These are phyloP conservation scores for Paramarasmius palmivorus DNA, from an alignment of 1,284 basidiomycete genomes.

Conservation along the genomic window DNA sequence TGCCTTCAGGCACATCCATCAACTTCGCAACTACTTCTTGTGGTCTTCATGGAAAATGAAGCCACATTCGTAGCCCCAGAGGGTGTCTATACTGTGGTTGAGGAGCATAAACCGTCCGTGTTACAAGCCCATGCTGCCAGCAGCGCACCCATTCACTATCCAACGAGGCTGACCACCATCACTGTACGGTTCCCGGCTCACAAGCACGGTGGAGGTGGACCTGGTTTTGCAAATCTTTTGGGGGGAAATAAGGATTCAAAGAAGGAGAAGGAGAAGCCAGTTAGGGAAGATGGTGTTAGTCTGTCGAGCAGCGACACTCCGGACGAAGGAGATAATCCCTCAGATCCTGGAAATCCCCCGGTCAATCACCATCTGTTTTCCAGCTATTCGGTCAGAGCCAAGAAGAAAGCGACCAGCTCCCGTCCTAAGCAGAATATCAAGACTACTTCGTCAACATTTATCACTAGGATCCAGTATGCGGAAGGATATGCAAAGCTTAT, in stretches of 20 bases:
- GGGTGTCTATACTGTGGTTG: slow-evolving; percentile 83
- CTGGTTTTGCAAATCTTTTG: slow-evolving; percentile 67
- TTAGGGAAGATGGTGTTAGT: slow-evolving; percentile 66
- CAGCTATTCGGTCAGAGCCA: slow-evolving; percentile 34
- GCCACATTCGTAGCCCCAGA: slow-evolving; percentile 83
- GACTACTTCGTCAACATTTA: slow-evolving; percentile 87
- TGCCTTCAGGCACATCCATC: neutral
- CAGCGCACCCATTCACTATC: slow-evolving; percentile 49
- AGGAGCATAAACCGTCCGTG: slow-evolving; percentile 71
- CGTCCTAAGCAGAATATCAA: slow-evolving; percentile 87
- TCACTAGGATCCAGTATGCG: slow-evolving; percentile 78
- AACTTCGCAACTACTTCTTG: neutral
- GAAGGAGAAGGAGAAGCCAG: slow-evolving; percentile 53
- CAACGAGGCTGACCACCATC: slow-evolving; percentile 64
- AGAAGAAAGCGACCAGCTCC: slow-evolving; percentile 58
- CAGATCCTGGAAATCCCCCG: slow-evolving; percentile 33
- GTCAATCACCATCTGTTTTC: neutral
- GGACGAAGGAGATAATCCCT: slow-evolving; percentile 47
- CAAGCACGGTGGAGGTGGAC: slow-evolving; percentile 51
- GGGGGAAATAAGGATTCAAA: slow-evolving; percentile 62
- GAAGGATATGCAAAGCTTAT: slow-evolving; percentile 78
- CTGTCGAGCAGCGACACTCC: slow-evolving; percentile 76
- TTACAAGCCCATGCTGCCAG: slow-evolving; percentile 47
- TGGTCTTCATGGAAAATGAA: slow-evolving; percentile 68
- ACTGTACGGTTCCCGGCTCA: slow-evolving; percentile 60